These are phyloP conservation scores for Testicularia cyperi DNA, from an alignment of 1,284 basidiomycete genomes.

Conservation along the genomic window DNA sequence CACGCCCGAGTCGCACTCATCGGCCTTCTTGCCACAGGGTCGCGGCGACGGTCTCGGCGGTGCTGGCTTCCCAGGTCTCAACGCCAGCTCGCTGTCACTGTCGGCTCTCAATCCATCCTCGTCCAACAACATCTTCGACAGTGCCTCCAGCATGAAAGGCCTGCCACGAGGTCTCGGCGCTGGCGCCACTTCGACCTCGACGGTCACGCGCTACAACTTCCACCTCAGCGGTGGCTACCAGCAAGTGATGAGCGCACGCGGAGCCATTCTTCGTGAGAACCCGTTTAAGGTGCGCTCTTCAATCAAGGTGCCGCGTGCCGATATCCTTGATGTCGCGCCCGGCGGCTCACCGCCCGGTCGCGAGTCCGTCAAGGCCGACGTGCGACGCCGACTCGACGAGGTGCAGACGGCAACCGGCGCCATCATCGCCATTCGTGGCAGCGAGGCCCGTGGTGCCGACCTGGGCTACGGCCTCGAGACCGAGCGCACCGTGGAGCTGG, in stretches of 20 bases:
- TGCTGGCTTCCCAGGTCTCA: slow-evolving; percentile 30
- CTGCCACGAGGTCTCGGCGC: slow-evolving; percentile 21
- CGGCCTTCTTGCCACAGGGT: slow-evolving; percentile 24
- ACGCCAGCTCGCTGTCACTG: slow-evolving; percentile 36
- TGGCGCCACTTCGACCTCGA: slow-evolving; percentile 17
- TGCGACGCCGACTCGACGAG: slow-evolving; percentile 83
- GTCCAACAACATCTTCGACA: slow-evolving; percentile 12
- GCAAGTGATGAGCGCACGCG: slow-evolving; percentile 86
- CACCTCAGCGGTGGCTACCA: slow-evolving; percentile 86
- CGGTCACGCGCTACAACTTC: slow-evolving; percentile 71
- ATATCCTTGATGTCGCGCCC: slow-evolving; percentile 68
- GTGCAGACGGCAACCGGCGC: slow-evolving; percentile 84
- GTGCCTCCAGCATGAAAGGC: too few relatives aligned
- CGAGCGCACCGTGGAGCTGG: slow-evolving; percentile 86
- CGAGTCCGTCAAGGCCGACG: slow-evolving; percentile 78
- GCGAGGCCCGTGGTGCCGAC: slow-evolving; percentile 45
- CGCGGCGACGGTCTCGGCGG: slow-evolving; percentile 30
- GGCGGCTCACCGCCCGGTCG: slow-evolving; percentile 21
- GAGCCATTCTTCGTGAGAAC: slow-evolving; percentile 82
- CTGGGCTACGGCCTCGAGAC: slow-evolving; percentile 76
- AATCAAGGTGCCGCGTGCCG: slow-evolving; percentile 86
- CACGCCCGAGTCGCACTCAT: slow-evolving; percentile 35
- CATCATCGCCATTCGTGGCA: slow-evolving; percentile 74
- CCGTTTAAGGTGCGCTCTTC: slow-evolving; percentile 80
- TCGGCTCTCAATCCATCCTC: slow-evolving; percentile 36